Evolutionary conservation across 2,329 filamentous ascomycete genomes (phyloP), one percentile per base, ranked within the genome.

Genomic region (Hypoxylon sp.): DNA sequence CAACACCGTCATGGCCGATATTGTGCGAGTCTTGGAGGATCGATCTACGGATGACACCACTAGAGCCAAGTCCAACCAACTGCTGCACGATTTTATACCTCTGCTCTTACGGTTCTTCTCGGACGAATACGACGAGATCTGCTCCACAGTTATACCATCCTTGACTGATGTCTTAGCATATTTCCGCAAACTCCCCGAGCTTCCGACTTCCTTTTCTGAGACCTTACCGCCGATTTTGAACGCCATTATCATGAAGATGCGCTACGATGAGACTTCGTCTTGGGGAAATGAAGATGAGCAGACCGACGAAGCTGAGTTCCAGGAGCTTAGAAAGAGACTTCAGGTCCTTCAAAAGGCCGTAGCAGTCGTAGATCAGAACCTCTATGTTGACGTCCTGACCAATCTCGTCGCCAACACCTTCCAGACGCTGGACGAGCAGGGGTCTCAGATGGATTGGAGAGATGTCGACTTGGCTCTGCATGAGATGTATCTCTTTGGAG

Each of bases 111-210:
- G 95, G 38, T 97, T 97, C 83, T 97, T 99, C 80, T 92, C 93
- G 22, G 96, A 99, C 78, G 94, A 99, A 76, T 99, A 96, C 78
- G 96, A 99, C 78, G 96, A 99, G 81, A 91, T 99, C 71, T 98
- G 96, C 83, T 96, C 94, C 33, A 96, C 93, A 11, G 93, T 98
- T 62, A 97, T 99, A 66, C 92, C 94, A 20, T 95, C 93, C 36
- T 87, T 98, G 58, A 97, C 93, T 50, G 96, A 99, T 74, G 87
- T 98, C 50, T 86, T 99, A 65, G 93, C 93, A 26, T 95, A 97
- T 77, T 86, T 98, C 69, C 91, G 96, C 61, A 97, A 94, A 78
- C 83, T 93, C 36, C 86, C 90, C 11, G 84, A 88, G 18, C 83
- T 96, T n/a, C 89, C 91, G 16, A 80, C 85, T 49, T 87, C 91